Evolutionary conservation across 2,329 filamentous ascomycete genomes (phyloP).

Genomic region (Myrmaecium sp.): DNA sequence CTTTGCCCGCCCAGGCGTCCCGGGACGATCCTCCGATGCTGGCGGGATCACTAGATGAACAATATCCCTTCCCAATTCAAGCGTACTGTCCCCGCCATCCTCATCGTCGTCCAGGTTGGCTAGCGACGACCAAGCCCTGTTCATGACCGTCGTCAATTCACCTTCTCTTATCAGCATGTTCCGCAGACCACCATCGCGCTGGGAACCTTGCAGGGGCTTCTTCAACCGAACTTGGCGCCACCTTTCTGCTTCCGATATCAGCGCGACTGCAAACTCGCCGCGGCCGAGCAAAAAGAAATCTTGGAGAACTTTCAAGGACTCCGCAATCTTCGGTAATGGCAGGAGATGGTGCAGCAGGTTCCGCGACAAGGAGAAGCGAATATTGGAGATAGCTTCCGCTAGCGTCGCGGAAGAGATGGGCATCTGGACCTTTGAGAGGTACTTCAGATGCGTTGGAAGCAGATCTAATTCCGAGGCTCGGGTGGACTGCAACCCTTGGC

Average conservation of each 20-base stretch:
- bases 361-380: slow-evolving; percentile 66
- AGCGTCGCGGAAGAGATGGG: slow-evolving; percentile 60
- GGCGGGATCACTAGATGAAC: slow-evolving; percentile 50
- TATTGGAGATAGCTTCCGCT: slow-evolving; percentile 53
- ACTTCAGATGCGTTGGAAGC: slow-evolving; percentile 49
- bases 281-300: slow-evolving; percentile 77
- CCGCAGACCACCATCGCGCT: no score
- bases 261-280: slow-evolving; percentile 77
- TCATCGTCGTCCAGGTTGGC: slow-evolving; percentile 65
- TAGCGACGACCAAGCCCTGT: slow-evolving; percentile 63
- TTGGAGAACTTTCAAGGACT: slow-evolving; percentile 60
- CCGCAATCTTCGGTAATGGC: slow-evolving; percentile 58
- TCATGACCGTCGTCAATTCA: slow-evolving; percentile 62
- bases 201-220: slow-evolving; percentile 25
- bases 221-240: slow-evolving; percentile 34
- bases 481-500: no score
- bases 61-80: slow-evolving; percentile 68
- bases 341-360: slow-evolving; percentile 71
- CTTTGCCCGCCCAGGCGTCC: slow-evolving; percentile 23
- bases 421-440: slow-evolving; percentile 50
- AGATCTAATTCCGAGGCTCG: slow-evolving; percentile 36
- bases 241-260: slow-evolving; percentile 75
- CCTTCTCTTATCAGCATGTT: slow-evolving; percentile 66
- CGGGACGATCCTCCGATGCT: slow-evolving; percentile 14
- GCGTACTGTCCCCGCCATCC: slow-evolving; percentile 52